Evolutionary conservation across 805 yeast species (phyloP).

Genomic region (Tetrapisispora fleetii): DNA sequence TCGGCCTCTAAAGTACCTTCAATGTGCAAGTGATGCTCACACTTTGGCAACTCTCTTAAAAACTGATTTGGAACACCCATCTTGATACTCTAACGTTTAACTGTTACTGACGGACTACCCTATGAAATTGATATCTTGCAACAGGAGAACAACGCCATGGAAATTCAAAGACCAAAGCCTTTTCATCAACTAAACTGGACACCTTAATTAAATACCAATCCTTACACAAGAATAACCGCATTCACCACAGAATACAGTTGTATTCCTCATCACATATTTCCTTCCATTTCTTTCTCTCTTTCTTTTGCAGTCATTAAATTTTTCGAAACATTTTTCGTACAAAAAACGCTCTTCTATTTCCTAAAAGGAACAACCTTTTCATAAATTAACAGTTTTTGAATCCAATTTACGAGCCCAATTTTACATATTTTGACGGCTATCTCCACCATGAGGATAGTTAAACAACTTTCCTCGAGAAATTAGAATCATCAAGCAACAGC

Average conservation of each 20-base stretch:
- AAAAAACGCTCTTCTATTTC: too few species aligned
- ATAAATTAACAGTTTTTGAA: neutral
- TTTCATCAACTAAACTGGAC: too few species aligned
- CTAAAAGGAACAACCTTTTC: too few species aligned
- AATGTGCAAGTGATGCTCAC: slow-evolving; percentile 79
- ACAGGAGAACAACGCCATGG: too few species aligned
- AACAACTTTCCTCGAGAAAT: neutral
- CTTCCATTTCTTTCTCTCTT: too few species aligned
- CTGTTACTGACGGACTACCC: neutral
- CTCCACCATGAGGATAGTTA: neutral
- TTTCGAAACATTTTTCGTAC: too few species aligned
- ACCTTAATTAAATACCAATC: too few species aligned
- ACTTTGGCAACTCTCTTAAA: slow-evolving; percentile 65
- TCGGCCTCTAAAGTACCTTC: slow-evolving; percentile 81
- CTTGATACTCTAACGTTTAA: neutral
- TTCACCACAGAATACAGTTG: too few species aligned
- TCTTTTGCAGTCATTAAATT: too few species aligned
- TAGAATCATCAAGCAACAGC: neutral
- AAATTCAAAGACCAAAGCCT: too few species aligned
- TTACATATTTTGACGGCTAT: neutral
- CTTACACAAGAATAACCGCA: too few species aligned
- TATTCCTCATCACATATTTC: too few species aligned
- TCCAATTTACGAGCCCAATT: neutral
- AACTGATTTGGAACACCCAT: slow-evolving; percentile 30
- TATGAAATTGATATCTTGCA: neutral